These are phyloP conservation scores for Graphilbum fragrans DNA, from an alignment of 2,329 filamentous ascomycete species.

Conservation along the genomic window DNA sequence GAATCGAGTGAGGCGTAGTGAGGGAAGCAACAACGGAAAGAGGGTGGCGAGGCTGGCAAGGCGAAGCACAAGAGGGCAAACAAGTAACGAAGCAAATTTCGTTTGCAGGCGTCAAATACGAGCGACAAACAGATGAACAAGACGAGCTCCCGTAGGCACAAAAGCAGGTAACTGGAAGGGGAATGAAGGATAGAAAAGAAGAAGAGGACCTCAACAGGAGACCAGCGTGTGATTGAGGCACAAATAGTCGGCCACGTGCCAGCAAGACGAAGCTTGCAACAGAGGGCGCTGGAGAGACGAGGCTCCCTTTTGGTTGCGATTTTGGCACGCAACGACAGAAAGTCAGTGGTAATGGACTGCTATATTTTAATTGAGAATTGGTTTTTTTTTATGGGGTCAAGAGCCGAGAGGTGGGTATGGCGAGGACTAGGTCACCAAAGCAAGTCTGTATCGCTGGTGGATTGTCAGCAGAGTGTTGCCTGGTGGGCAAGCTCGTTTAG, in stretches of 20 bases:
- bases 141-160: no score
- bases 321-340: conserved; percentile 1
- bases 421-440: neutral
- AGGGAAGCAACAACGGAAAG: no score
- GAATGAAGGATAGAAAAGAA: neutral
- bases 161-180: neutral
- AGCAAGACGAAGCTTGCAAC: conserved; percentile 10
- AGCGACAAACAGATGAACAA: no score
- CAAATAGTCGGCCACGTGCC: conserved; percentile 4
- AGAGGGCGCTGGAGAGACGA: conserved; percentile 4
- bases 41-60: no score
- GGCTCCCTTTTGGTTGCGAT: conserved; percentile 9
- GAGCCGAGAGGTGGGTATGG: conserved; percentile 1
- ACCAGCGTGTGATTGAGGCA: neutral
- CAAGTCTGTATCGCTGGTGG: neutral
- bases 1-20: no score
- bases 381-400: conserved; percentile 11
- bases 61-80: no score
- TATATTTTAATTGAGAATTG: conserved; percentile 6
- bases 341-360: neutral
- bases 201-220: neutral
- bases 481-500: no score
- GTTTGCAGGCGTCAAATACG: no score
- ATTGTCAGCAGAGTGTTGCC: neutral
- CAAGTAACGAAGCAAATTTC: no score